Base-by-base conservation (phyloP, 2,329 filamentous ascomycete genomes). In the Helotiales sp. region DNA sequence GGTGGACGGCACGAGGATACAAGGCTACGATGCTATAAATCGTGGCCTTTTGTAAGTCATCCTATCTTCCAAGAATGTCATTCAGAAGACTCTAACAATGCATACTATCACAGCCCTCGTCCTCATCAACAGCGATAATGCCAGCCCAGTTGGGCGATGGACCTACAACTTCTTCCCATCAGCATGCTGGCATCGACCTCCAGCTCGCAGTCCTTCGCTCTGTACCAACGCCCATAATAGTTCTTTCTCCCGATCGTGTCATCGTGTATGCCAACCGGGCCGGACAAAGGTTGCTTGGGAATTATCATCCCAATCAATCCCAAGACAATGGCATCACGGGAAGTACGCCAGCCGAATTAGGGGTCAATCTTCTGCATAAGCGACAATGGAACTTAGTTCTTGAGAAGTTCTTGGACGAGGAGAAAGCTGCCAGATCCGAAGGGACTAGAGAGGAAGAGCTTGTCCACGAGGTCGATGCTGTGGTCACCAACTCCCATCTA, bases 141-240 rank as follows among this genome's bases (percentile, higher is more conserved):
- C 27, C 36, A 42, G 38, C 54, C 47, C 36, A 44, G 36, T 42
- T 27, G 22, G 47, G 40, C 36, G n/a, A 17, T 44, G 47, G 19
- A 25, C 31, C 31, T 8, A n/a, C n/a, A n/a, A n/a, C n/a, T n/a
- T n/a, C n/a, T n/a, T n/a, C n/a, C n/a, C n/a, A n/a, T n/a, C n/a
- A n/a, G n/a, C 40, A 58, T 42, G n/a, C 54, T 2, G 34, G 31
- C 31, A 55, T 64, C 19, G 60, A 66, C 25, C 40, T 67, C 12
- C 62, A 66, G 52, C 44, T 66, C 6, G 55, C 63, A 15, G 60
- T 61, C 36, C 59, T 67, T 6, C 57, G 56, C 38, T 31, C 58
- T 24, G 36, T 66, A 3, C 66, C 62, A 10, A 63, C 60, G 2
- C 64, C 64, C 7, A 57, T 66, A 17, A 34, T 67, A 9, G 58